Base-by-base conservation (phyloP, 176 grass and related monocot species). In the Raddia guianensis region DNA sequence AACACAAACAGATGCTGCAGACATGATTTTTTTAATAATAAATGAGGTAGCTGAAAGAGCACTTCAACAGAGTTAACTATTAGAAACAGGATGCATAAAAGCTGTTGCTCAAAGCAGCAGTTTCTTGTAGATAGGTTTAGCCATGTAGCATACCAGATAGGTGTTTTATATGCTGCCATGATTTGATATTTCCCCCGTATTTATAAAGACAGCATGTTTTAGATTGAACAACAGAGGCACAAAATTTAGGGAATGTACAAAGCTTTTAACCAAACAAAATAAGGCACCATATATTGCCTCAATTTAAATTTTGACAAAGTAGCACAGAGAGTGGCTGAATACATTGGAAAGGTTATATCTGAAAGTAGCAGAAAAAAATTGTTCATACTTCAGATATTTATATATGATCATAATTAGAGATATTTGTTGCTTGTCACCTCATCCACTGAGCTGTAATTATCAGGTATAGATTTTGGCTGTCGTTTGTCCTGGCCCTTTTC, bases 381-480 rank as follows among this genome's bases (percentile, higher is more conserved):
- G 15, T 57, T 34, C 27, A 59, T 18, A 60, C 44, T 70, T 77
- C 1, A 75, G 45, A 74, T 7, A 73, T 3, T 37, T 51, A 44
- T 32, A 8, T 5, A 74, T 59, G 4, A 55, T 49, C 13, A 68
- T 14, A 77, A 48, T 32, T 72, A n/a, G 64, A 75, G 64, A 75
- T 2, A 13, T 45, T 34, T 64, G 42, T 73, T 75, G 76, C 1
- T 34, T 53, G 44, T 90, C 45, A 98, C 95, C 92, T 93, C 86
- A 81, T 98, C 90, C 5, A 98, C 86, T 0, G 95, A 93, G 78
- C 70, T 87, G 59, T 91, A 98, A 69, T 82, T 98, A 84, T 98
- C 95, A 40, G 90, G 81, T 69, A 98, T 98, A 27, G 90, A 92
- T 8, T 88, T 95, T 6, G 78, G 72, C 7, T 64, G 81, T 9